These are phyloP conservation scores for Filosporella fistucella DNA, from an alignment of 495 filamentous ascomycete genomes.

Conservation along the genomic window DNA sequence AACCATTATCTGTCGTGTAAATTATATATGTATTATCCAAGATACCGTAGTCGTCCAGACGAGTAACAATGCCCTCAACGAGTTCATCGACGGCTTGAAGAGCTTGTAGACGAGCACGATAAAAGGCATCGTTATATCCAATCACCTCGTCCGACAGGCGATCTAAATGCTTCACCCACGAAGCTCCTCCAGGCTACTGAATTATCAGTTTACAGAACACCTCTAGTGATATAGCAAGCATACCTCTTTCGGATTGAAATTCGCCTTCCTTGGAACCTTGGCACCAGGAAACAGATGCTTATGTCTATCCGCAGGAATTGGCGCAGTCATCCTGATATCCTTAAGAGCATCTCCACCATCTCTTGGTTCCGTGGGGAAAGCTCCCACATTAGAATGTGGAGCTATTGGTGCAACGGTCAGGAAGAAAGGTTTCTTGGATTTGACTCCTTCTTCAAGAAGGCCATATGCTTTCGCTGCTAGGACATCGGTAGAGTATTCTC, in stretches of 20 bases:
- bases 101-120: slow-evolving; percentile 55
- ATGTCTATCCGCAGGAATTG: slow-evolving; percentile 39
- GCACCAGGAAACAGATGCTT: slow-evolving; percentile 39
- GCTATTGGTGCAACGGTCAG: slow-evolving; percentile 55
- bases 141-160: slow-evolving; percentile 49
- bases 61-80: slow-evolving; percentile 46
- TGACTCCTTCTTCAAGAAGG: slow-evolving; percentile 54
- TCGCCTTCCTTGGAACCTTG: slow-evolving; percentile 39
- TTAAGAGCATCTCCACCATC: not conserved
- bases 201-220: not conserved
- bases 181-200: slow-evolving; percentile 44
- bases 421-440: slow-evolving; percentile 56
- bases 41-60: slow-evolving; percentile 42
- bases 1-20: slow-evolving; percentile 67
- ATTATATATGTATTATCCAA: slow-evolving; percentile 64
- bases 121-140: slow-evolving; percentile 61
- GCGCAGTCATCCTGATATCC: slow-evolving; percentile 31
- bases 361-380: too few relatives aligned
- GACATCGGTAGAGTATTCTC: slow-evolving; percentile 55
- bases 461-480: slow-evolving; percentile 57
- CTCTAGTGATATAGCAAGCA: not conserved
- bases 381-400: slow-evolving; percentile 55
- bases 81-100: slow-evolving; percentile 64
- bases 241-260: slow-evolving; percentile 46
- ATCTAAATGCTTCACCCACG: slow-evolving; percentile 50